phyloP scores from a whole-genome alignment of 352 stramenopile species.

The Blastocystis sp. region DNA sequence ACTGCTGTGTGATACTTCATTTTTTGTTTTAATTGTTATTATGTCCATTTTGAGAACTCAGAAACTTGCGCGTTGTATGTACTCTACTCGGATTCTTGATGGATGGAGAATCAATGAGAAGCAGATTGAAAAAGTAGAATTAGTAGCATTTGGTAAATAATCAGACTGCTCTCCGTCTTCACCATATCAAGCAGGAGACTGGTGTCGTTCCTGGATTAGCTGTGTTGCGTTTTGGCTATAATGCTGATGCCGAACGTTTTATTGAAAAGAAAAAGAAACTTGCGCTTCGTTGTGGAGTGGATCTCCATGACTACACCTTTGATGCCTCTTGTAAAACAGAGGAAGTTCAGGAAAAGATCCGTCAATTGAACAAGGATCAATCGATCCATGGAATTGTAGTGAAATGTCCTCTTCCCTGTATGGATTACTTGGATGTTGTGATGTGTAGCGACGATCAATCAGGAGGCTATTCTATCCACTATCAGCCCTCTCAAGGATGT shows the following conservation, averaged over 20 bases:
- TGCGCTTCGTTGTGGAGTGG: slow-evolving; percentile 50
- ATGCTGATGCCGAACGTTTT: slow-evolving; percentile 58
- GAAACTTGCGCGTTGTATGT: slow-evolving; percentile 3
- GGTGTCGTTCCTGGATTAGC: slow-evolving; percentile 21
- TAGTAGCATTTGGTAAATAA: not conserved
- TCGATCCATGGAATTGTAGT: slow-evolving; percentile 66
- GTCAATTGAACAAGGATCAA: slow-evolving; percentile 58
- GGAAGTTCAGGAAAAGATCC: slow-evolving; percentile 60
- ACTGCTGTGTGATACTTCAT: not conserved
- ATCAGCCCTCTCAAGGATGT: slow-evolving; percentile 65
- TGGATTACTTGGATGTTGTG: not conserved
- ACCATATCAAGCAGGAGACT: slow-evolving; percentile 60
- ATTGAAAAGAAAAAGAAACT: slow-evolving; percentile 64
- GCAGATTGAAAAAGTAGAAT: slow-evolving; percentile 8
- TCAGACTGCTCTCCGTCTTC: slow-evolving; percentile 31
- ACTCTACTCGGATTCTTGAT: slow-evolving; percentile 58
- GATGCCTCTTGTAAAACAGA: slow-evolving; percentile 63
- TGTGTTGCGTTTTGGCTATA: slow-evolving; percentile 61
- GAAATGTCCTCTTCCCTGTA: slow-evolving; percentile 28
- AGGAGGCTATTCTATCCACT: slow-evolving; percentile 22
- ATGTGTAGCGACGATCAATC: slow-evolving; percentile 35
- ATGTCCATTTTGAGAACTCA: slow-evolving; percentile 55
- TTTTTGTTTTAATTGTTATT: slow-evolving; percentile 30
- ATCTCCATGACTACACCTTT: slow-evolving; percentile 58
- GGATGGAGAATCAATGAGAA: slow-evolving; percentile 36